phyloP scores from a whole-genome alignment of 2,329 filamentous ascomycete genomes.

The Chaetomium sp. region DNA sequence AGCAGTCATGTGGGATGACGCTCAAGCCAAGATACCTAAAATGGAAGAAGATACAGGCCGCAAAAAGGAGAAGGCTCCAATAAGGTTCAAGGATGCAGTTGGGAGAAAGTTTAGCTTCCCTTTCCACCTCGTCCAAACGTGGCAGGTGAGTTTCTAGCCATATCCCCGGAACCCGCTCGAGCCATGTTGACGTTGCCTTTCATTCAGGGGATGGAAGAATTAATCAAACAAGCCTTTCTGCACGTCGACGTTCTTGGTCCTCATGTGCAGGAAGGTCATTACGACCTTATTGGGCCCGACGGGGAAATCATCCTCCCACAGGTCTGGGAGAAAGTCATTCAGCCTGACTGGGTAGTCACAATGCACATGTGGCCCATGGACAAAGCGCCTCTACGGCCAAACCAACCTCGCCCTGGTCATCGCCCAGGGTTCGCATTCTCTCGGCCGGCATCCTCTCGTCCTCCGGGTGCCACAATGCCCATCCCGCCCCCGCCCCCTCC shows the following conservation, averaged over 20 bases:
- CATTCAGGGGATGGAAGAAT: conserved; percentile 77
- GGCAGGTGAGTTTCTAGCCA: conserved; percentile 63
- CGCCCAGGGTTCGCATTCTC: no score
- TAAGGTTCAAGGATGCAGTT: conserved; percentile 89
- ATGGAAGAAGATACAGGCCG: conserved; percentile 48
- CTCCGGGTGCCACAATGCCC: no score
- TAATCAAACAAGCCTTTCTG: conserved; percentile 84
- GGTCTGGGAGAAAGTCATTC: conserved; percentile 79
- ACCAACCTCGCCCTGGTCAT: no score
- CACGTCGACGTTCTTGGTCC: conserved; percentile 76
- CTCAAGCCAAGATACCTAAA: conserved; percentile 50
- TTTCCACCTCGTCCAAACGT: conserved; percentile 80
- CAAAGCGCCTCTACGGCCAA: conserved; percentile 38
- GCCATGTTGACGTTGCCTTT: neutral
- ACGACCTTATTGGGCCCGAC: conserved; percentile 76
- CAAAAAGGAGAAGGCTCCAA: conserved; percentile 68
- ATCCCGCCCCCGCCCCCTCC: no score
- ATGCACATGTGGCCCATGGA: conserved; percentile 64
- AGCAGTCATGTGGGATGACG: conserved; percentile 46
- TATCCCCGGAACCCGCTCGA: no score
- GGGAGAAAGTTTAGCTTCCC: conserved; percentile 92
- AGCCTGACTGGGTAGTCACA: conserved; percentile 70
- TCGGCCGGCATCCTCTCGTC: no score
- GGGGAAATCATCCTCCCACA: conserved; percentile 80
- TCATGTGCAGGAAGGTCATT: conserved; percentile 76